phyloP scores from a whole-genome alignment of 306 rosid species.

The Corylus heterophylla region DNA sequence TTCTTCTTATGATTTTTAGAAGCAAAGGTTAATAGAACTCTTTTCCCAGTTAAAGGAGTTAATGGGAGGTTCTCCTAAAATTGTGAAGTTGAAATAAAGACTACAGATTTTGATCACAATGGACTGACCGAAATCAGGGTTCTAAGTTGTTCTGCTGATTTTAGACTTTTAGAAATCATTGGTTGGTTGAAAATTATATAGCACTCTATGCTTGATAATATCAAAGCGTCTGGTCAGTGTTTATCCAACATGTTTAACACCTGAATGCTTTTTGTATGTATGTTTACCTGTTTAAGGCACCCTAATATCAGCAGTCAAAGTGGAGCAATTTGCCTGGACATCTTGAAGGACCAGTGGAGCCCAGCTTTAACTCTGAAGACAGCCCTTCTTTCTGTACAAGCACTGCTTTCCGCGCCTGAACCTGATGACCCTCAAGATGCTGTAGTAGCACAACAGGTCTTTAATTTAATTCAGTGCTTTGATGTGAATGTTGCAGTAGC shows the following conservation, averaged over 20 bases:
- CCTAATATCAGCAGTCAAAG: constrained; percentile 99
- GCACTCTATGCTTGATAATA: not conserved
- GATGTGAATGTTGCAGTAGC: not conserved
- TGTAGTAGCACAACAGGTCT: constrained; percentile 95
- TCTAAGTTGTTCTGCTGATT: not conserved
- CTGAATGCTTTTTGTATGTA: constrained; percentile 6
- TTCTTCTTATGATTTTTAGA: too few species aligned
- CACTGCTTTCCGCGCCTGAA: constrained; percentile 93
- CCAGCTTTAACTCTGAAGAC: constrained; percentile 97
- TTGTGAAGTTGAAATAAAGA: too few species aligned
- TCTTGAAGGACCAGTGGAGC: constrained; percentile 98
- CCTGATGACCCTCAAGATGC: constrained; percentile 99
- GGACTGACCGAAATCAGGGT: too few species aligned
- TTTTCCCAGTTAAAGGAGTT: too few species aligned
- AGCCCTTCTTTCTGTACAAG: constrained; percentile 97
- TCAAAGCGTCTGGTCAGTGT: constrained; percentile 1
- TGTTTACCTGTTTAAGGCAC: constrained; percentile 71
- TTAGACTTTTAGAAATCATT: not conserved
- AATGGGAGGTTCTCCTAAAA: too few species aligned
- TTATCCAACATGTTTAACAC: constrained; percentile 19
- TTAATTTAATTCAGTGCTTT: not conserved
- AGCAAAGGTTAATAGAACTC: too few species aligned
- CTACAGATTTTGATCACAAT: too few species aligned
- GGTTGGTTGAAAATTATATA: not conserved
- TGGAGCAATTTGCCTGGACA: constrained; percentile 97